Evolutionary conservation across 257 asterid genomes (phyloP).

Genomic region (Plantago ovata): DNA sequence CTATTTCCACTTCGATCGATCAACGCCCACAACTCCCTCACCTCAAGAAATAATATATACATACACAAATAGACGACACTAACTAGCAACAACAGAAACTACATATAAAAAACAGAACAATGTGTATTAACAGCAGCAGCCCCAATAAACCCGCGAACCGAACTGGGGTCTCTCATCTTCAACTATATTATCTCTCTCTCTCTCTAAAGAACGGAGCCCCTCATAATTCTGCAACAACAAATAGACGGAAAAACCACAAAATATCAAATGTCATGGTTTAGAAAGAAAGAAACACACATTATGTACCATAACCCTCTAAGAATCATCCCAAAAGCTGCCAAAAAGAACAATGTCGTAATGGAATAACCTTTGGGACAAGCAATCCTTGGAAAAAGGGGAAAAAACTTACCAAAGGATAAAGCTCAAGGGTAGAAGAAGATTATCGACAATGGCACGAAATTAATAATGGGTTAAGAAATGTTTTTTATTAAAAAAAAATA

Average conservation of each 20-base stretch:
- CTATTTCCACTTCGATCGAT: conserved; percentile 21
- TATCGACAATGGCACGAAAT: background rate
- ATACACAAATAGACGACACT: conserved; percentile 23
- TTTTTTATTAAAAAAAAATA: conserved; percentile 8
- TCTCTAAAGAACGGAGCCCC: conserved; percentile 39
- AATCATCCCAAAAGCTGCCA: conserved; percentile 15
- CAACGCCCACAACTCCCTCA: conserved; percentile 20
- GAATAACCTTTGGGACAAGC: conserved; percentile 40
- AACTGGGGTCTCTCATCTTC: conserved; percentile 57
- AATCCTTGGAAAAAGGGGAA: conserved; percentile 27
- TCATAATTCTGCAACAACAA: conserved; percentile 36
- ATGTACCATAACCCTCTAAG: conserved; percentile 21
- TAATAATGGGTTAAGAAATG: background rate
- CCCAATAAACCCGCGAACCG: conserved; percentile 19
- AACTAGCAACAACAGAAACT: conserved; percentile 17
- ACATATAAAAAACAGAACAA: conserved; percentile 21
- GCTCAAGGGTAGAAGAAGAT: conserved; percentile 36
- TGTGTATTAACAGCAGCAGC: conserved; percentile 23
- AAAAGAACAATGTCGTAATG: conserved; percentile 7
- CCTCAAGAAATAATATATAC: conserved; percentile 18
- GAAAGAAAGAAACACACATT: conserved; percentile 15
- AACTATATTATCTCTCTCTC: conserved; percentile 12
- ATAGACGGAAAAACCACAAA: conserved; percentile 5
- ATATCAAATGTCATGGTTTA: conserved; percentile 18
- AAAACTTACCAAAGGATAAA: conserved; percentile 35